phyloP scores from a whole-genome alignment of 139 green algal genomes.

The Deuterostichococcus epilithicus region DNA sequence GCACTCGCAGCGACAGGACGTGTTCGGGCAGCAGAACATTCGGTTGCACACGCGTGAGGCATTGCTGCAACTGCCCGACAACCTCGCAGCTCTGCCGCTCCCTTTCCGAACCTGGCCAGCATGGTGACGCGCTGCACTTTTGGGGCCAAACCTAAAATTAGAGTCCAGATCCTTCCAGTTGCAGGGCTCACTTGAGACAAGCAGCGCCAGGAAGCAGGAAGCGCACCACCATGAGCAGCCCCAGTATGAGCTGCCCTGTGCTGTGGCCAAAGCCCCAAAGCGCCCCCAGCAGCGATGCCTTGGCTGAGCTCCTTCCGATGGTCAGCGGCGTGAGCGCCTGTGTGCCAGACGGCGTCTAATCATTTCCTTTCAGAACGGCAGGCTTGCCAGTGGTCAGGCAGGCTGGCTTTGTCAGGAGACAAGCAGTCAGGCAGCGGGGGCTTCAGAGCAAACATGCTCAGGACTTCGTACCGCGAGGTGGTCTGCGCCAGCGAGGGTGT shows the following conservation, averaged over 20 bases:
- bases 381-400: too few relatives aligned
- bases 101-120: too few relatives aligned
- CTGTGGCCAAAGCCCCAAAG: slow-evolving; percentile 97
- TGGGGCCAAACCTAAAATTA: too few relatives aligned
- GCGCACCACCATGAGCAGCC: slow-evolving; percentile 83
- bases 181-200: too few relatives aligned
- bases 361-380: not conserved
- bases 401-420: not conserved
- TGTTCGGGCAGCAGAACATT: too few relatives aligned
- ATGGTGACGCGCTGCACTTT: too few relatives aligned
- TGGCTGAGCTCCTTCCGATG: slow-evolving; percentile 75
- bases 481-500: slow-evolving; percentile 95
- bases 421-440: not conserved
- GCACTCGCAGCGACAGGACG: slow-evolving; percentile 15
- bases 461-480: slow-evolving; percentile 90
- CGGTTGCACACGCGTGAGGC: too few relatives aligned
- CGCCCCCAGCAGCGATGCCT: slow-evolving; percentile 80
- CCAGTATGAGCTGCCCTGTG: slow-evolving; percentile 95
- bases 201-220: not conserved
- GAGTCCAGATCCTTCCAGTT: too few relatives aligned
- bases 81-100: too few relatives aligned
- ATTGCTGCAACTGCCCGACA: too few relatives aligned
- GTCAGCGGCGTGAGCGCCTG: slow-evolving; percentile 91
- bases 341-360: not conserved
- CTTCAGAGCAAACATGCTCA: too few relatives aligned